Evolutionary conservation across 106 monocot species (phyloP), one percentile per base, ranked within the genome.

Genomic region (Apostasia shenzhenica): DNA sequence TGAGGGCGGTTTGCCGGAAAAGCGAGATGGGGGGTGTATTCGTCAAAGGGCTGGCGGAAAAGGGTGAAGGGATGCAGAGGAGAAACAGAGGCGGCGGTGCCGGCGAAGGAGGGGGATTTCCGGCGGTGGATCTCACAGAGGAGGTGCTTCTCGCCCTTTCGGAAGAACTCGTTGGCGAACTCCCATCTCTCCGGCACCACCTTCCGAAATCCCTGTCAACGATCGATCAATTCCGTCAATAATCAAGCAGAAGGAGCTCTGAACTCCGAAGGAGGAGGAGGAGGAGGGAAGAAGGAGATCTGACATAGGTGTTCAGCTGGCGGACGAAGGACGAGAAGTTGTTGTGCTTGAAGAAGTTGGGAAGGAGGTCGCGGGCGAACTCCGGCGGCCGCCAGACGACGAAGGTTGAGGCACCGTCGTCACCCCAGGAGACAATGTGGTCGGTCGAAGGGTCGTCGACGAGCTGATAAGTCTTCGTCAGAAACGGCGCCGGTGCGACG

Each of bases 241-340:
- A 37, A 2, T 10, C 1, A 50, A 10, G 1, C 52, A 9, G 7
- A 54, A 14, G 45, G 42, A 59, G 54, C 26, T 26, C 26, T 26
- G 26, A 26, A 26, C 26, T 26, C 26, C 26, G 26, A 26, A 26
- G 9, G 6, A 13, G 62, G 4, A 14, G 42, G 59, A 68, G 11
- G 5, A 8, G 54, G 3, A 43, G 4, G 26, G 3, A 8, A 7
- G 42, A 45, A 2, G 8, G 12, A 68, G 55, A 6, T 54, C 72
- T 48, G 11, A 89, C 91, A 56, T 94, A 94, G 79, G 93, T 94
- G 73, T 94, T 94, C 59, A 94, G 84, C 72, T 94, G 93, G 55
- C 93, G 84, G 72, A 94, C 94, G 69, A 94, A 94, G 75, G 86
- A 87, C 66, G 93, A 93, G 86, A 93, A 93, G 67, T 93, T 93